Evolutionary conservation across 345 rosid genomes (phyloP).

Genomic region (Adansonia digitata): DNA sequence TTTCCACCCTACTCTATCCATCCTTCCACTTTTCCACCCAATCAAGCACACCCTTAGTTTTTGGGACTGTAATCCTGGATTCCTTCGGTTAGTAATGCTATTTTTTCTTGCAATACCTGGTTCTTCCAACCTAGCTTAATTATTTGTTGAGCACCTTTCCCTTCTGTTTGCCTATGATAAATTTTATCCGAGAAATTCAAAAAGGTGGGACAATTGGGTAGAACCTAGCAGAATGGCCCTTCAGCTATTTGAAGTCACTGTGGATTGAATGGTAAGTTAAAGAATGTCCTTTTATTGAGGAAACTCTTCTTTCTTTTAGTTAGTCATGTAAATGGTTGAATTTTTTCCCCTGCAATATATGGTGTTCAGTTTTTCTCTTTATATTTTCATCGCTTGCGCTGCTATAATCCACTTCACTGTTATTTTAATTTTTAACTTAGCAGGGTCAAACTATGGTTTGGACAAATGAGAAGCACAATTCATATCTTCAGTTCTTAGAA

Average conservation of each 20-base stretch:
- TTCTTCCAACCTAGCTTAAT: background rate
- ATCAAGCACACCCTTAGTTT: too few relatives aligned
- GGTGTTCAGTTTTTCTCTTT: background rate
- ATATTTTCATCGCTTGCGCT: background rate
- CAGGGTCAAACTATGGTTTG: conserved; percentile 48
- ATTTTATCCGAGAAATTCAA: background rate
- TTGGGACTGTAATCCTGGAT: background rate
- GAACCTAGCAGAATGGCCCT: background rate
- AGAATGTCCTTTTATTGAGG: background rate
- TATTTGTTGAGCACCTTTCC: background rate
- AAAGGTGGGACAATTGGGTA: background rate
- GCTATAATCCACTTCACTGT: background rate
- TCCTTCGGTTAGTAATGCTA: background rate
- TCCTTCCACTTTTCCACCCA: too few relatives aligned
- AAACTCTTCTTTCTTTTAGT: background rate
- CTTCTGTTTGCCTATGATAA: background rate
- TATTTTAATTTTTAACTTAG: background rate
- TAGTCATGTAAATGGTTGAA: background rate
- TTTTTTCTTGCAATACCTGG: background rate
- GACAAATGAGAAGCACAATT: conserved; percentile 74
- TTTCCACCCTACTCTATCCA: too few relatives aligned
- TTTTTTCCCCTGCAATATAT: background rate
- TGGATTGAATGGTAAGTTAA: conserved; percentile 2
- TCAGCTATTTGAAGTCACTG: background rate
- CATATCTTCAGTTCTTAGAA: conserved; percentile 55